Conservation (phyloP, 2,329 filamentous ascomycete species). For the Colletotrichum sansevieriae region DNA sequence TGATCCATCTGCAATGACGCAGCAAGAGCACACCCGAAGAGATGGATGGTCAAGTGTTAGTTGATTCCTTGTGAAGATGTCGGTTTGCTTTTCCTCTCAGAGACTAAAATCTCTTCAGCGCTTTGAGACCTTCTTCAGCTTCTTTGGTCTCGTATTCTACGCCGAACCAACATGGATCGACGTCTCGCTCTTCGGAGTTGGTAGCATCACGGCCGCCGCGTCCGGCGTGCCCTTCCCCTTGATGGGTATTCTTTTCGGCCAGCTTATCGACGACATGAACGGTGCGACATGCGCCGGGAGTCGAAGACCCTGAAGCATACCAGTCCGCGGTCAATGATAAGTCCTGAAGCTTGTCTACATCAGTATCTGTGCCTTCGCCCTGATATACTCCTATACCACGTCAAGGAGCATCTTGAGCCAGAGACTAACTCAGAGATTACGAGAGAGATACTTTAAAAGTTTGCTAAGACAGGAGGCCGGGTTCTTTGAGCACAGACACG, state of each 20-base stretch:
- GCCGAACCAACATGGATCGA: constrained; percentile 42
- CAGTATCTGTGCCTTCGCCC: constrained; percentile 68
- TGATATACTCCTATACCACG: constrained; percentile 70
- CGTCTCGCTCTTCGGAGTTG: constrained; percentile 37
- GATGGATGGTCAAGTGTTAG: constrained; percentile 12
- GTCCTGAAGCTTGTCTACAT: constrained; percentile 71
- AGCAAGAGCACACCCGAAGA: constrained; percentile 10
- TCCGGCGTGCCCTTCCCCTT: constrained; percentile 68
- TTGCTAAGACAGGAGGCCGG: constrained; percentile 69
- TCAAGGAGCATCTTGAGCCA: constrained; percentile 71
- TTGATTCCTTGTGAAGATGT: neutral
- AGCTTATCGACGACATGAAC: constrained; percentile 67
- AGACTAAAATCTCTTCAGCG: constrained; percentile 17
- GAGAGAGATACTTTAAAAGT: constrained; percentile 66
- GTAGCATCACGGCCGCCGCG: constrained; percentile 55
- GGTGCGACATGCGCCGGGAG: constrained; percentile 57
- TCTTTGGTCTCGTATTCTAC: constrained; percentile 29
- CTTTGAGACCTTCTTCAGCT: constrained; percentile 26
- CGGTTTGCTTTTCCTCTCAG: neutral
- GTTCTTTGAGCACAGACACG: constrained; percentile 68
- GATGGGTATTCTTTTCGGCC: constrained; percentile 67
- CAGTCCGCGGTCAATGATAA: constrained; percentile 59
- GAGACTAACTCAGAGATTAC: constrained; percentile 68
- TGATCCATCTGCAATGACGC: neutral
- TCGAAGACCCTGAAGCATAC: constrained; percentile 40